Evolutionary conservation across 345 rosid species (phyloP).

Genomic region (Gossypium rotundifolium): DNA sequence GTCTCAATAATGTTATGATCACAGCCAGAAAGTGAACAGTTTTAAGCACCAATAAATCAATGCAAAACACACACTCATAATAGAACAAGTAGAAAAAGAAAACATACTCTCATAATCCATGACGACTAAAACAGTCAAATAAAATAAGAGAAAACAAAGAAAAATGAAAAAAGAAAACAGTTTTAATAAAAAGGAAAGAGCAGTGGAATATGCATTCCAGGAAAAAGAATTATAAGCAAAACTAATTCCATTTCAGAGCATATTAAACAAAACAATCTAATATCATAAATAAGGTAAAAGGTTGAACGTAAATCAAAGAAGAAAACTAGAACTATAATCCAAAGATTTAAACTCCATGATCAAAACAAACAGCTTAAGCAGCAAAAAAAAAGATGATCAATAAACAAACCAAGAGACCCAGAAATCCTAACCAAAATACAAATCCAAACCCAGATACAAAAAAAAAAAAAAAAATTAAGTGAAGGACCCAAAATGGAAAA

Average conservation of each 20-base stretch:
- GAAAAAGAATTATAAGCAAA: background rate
- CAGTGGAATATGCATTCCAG: background rate
- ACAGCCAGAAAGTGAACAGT: background rate
- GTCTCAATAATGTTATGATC: background rate
- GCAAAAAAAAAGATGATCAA: background rate
- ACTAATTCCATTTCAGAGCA: background rate
- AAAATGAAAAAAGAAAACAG: background rate
- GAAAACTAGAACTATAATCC: background rate
- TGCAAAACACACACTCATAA: background rate
- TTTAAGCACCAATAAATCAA: background rate
- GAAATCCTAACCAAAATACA: background rate
- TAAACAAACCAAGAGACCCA: background rate
- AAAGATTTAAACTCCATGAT: background rate
- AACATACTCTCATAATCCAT: background rate
- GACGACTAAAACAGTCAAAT: background rate
- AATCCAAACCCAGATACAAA: background rate
- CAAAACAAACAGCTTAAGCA: background rate
- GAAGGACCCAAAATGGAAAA: conserved; percentile 1
- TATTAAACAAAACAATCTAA: background rate
- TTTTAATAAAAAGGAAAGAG: background rate
- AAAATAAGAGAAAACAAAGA: background rate
- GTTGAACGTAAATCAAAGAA: background rate
- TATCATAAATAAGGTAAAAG: background rate
- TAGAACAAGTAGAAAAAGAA: background rate
- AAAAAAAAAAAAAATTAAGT: background rate